phyloP scores from a whole-genome alignment of 345 rosid genomes.

The Citrus glauca region DNA sequence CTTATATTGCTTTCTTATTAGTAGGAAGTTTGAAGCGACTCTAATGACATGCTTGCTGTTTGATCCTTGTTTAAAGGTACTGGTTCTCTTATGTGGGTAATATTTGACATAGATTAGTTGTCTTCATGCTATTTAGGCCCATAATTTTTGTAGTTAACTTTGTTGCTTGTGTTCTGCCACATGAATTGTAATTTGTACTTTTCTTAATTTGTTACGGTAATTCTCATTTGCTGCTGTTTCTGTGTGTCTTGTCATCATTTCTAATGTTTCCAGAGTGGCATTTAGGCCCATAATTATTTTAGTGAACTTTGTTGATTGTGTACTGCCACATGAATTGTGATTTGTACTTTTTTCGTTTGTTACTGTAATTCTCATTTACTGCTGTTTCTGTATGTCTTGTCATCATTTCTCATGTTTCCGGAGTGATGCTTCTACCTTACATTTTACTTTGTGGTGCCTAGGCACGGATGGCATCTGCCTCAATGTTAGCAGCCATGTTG shows the following conservation, averaged over 20 bases:
- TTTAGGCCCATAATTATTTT: no score
- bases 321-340: background rate
- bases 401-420: background rate
- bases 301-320: background rate
- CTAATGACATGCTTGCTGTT: conserved; percentile 80
- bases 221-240: background rate
- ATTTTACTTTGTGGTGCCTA: conserved; percentile 35
- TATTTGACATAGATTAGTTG: background rate
- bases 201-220: background rate
- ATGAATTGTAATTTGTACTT: background rate
- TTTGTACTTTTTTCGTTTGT: background rate
- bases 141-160: conserved; percentile 1
- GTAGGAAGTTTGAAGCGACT: conserved; percentile 80
- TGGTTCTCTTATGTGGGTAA: conserved; percentile 2
- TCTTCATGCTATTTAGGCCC: background rate
- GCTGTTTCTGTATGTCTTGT: background rate
- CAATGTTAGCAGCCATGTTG: conserved; percentile 74
- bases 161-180: conserved; percentile 1
- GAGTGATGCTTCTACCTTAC: conserved; percentile 9
- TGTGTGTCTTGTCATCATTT: background rate
- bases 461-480: conserved; percentile 80
- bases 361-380: background rate
- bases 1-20: conserved; percentile 21
- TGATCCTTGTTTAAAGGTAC: conserved; percentile 88
- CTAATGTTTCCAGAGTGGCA: background rate